These are phyloP conservation scores for Wickerhamomyces silvicola DNA, from an alignment of 805 yeast species.

Conservation along the genomic window DNA sequence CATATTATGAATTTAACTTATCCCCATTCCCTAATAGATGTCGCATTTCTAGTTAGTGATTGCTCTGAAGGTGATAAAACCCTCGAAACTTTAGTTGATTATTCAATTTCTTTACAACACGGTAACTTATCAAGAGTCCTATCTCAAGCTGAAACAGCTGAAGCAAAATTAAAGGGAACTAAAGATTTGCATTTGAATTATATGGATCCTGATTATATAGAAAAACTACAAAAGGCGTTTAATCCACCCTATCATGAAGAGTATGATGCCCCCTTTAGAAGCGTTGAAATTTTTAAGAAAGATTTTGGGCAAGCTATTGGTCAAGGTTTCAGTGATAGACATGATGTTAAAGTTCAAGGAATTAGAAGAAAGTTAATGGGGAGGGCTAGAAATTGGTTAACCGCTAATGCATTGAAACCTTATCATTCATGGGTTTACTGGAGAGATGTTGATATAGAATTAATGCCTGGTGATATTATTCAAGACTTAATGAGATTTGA, in stretches of 20 bases:
- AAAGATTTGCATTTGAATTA: conserved; percentile 59
- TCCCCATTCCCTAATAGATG: conserved; percentile 72
- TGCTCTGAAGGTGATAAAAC: conserved; percentile 65
- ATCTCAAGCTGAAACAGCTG: conserved; percentile 32
- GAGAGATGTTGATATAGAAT: conserved; percentile 83
- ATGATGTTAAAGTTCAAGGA: conserved; percentile 81
- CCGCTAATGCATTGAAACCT: conserved; percentile 67
- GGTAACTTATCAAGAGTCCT: conserved; percentile 53
- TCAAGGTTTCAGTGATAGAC: conserved; percentile 78
- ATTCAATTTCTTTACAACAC: conserved; percentile 61
- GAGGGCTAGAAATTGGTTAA: conserved; percentile 79
- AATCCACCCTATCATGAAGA: conserved; percentile 59
- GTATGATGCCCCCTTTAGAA: conserved; percentile 65
- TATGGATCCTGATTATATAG: conserved; percentile 61
- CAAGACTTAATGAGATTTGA: conserved; percentile 65
- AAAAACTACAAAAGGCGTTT: conserved; percentile 51
- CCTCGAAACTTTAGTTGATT: conserved; percentile 56
- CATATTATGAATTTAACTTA: conserved; percentile 83
- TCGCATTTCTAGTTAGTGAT: conserved; percentile 76
- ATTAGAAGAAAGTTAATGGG: conserved; percentile 82
- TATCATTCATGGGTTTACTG: conserved; percentile 89
- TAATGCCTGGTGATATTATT: conserved; percentile 72
- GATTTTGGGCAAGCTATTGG: conserved; percentile 83
- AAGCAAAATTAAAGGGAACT: conserved; percentile 40
- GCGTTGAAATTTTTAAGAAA: conserved; percentile 72